phyloP scores from a whole-genome alignment of 495 filamentous ascomycete species.

The Penicillium steckii region DNA sequence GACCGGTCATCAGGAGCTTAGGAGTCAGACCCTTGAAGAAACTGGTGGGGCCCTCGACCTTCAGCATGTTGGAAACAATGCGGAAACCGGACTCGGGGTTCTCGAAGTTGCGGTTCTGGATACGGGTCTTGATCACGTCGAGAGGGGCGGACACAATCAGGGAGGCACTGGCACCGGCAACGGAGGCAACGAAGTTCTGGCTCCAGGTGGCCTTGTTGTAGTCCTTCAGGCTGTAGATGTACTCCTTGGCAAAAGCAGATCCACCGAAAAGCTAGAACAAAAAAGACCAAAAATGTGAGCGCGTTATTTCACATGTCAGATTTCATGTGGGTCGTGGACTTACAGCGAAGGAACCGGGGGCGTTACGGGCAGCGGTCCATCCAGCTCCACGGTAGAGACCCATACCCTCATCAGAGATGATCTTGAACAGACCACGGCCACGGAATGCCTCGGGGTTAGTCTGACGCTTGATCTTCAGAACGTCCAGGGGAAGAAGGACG shows the following conservation, averaged over 20 bases:
- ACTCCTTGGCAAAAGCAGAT: slow-evolving; percentile 97
- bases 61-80: slow-evolving; percentile 86
- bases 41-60: slow-evolving; percentile 75
- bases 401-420: slow-evolving; percentile 91
- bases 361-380: slow-evolving; percentile 97
- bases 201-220: slow-evolving; percentile 94
- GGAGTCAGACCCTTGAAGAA: slow-evolving; percentile 99
- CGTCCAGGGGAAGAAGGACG: slow-evolving; percentile 89
- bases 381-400: slow-evolving; percentile 94
- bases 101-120: slow-evolving; percentile 99
- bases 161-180: slow-evolving; percentile 88
- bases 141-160: slow-evolving; percentile 91
- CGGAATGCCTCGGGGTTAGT: slow-evolving; percentile 98
- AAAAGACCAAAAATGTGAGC: slow-evolving; percentile 13
- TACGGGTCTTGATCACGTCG: slow-evolving; percentile 98
- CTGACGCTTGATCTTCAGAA: slow-evolving; percentile 99
- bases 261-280: slow-evolving; percentile 84
- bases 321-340: slow-evolving; percentile 29
- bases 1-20: slow-evolving; percentile 97
- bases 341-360: slow-evolving; percentile 95
- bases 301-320: slow-evolving; percentile 5
- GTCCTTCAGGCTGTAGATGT: slow-evolving; percentile 79
- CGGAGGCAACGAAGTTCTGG: slow-evolving; percentile 97
- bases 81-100: slow-evolving; percentile 91
- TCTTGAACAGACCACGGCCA: slow-evolving; percentile 85